phyloP scores from a whole-genome alignment of 805 yeast species.

The Candida endomychidarum region DNA sequence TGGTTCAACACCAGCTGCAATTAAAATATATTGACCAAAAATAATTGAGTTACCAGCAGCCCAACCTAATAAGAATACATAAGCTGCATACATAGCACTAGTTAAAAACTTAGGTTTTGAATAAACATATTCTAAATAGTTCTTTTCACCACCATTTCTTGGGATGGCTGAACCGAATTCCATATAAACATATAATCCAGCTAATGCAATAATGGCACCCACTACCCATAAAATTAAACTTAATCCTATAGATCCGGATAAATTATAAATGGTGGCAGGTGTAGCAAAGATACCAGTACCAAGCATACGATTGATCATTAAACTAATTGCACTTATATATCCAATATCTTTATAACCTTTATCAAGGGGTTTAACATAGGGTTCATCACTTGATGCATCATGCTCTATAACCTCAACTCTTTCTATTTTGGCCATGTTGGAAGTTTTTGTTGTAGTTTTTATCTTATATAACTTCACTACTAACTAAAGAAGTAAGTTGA shows the following conservation, averaged over 20 bases:
- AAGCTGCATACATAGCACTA: conserved; percentile 62
- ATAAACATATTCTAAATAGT: conserved; percentile 71
- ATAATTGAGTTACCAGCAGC: conserved; percentile 83
- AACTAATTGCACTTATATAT: conserved; percentile 42
- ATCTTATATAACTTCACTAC: neutral
- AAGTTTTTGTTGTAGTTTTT: neutral
- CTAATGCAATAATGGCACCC: conserved; percentile 65
- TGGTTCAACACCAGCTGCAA: conserved; percentile 67
- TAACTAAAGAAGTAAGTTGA: no score
- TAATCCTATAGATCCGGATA: conserved; percentile 71
- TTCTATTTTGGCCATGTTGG: neutral
- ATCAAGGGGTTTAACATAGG: conserved; percentile 23
- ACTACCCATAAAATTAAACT: conserved; percentile 71
- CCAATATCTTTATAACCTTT: conserved; percentile 39
- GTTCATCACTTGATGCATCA: conserved; percentile 5
- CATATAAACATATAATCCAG: conserved; percentile 64
- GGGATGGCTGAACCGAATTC: conserved; percentile 78
- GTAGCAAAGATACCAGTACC: conserved; percentile 76
- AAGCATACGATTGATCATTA: conserved; percentile 66
- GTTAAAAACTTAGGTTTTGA: conserved; percentile 67
- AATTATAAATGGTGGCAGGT: conserved; percentile 58
- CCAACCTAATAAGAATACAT: conserved; percentile 77
- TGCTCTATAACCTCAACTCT: conserved; percentile 4
- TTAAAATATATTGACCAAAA: conserved; percentile 73
- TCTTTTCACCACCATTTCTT: conserved; percentile 84